Evolutionary conservation across 2,329 filamentous ascomycete genomes (phyloP).

Genomic region (Cladosporium velox): DNA sequence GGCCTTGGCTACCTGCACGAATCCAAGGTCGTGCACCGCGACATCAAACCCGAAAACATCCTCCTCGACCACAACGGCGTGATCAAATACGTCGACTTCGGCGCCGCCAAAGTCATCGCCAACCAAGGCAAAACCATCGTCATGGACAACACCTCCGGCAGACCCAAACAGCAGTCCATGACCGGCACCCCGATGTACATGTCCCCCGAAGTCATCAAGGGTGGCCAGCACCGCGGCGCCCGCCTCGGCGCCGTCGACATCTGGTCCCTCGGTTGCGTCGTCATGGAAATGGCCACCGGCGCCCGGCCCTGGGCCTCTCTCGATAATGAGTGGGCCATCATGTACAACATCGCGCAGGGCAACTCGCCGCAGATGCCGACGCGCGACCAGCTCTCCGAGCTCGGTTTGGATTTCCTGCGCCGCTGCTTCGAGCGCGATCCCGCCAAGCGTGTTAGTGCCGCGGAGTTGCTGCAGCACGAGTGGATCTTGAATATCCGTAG

Average conservation of each 20-base stretch:
- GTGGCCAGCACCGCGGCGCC: conserved; percentile 70
- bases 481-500: conserved; percentile 65
- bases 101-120: conserved; percentile 94
- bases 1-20: conserved; percentile 93
- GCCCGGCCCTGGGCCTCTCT: conserved; percentile 91
- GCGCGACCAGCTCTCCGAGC: conserved; percentile 76
- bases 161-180: conserved; percentile 74
- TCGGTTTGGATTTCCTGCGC: conserved; percentile 84
- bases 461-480: conserved; percentile 89
- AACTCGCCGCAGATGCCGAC: conserved; percentile 85
- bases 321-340: conserved; percentile 99
- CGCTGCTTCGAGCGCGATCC: conserved; percentile 87
- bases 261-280: conserved; percentile 95
- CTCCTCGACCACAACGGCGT: conserved; percentile 96
- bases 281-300: conserved; percentile 96
- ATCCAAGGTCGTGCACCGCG: conserved; percentile 87
- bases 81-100: conserved; percentile 99
- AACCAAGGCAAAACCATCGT: conserved; percentile 87
- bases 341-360: conserved; percentile 99
- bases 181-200: conserved; percentile 99
- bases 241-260: conserved; percentile 88
- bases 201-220: conserved; percentile 98
- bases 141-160: conserved; percentile 46
- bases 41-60: conserved; percentile 98
- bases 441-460: conserved; percentile 72